Evolutionary conservation across 2,329 filamentous ascomycete genomes (phyloP), one percentile per base, ranked within the genome.

Genomic region (Fusarium annulatum): DNA sequence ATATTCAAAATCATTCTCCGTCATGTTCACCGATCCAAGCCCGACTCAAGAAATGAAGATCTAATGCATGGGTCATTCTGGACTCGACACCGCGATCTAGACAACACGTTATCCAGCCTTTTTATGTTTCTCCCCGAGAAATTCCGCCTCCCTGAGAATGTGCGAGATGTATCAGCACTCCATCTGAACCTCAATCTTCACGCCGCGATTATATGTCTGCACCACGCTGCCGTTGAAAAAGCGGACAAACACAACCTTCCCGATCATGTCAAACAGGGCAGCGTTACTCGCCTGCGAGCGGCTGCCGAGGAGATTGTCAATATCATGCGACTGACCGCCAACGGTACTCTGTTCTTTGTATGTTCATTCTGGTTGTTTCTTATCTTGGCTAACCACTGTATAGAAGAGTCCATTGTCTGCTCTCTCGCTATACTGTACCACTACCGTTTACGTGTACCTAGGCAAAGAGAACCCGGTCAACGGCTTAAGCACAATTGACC

Each of bases 131-230:
- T 98, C 10, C 95, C 96, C 0, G 90, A 92, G 64, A 86, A 90
- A 66, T 87, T 97, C 48, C 89, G 94, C 41, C 83, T 97, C 30
- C 94, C 95, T 0, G 83, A 86, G 33, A 91, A 92, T 18, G 83
- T 94, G 58, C 86, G 88, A 43, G 89, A 97, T 74, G 87, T 92
- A 2, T 91, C 93, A 51, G 90, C 94, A 11, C 88, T 97, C 1
- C 95, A 97, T 79, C 87, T 92, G 57, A 97, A 97, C 73, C 92
- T 98, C 86, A 95, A 94, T 78, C 89, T 98, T 6, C 95, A 98
- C 78, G 94, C 95, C 2, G 92, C 94, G 3, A 89, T 93, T 14
- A 97, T 98, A 60, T 97, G 94, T 80, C 86, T 98, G 9, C 95
- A 98, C 78, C 94, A 97, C 81, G 93, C 94, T 3, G 95, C 95